Base-by-base conservation (phyloP, 805 yeast species). In the Schizosaccharomyces japonicus region DNA sequence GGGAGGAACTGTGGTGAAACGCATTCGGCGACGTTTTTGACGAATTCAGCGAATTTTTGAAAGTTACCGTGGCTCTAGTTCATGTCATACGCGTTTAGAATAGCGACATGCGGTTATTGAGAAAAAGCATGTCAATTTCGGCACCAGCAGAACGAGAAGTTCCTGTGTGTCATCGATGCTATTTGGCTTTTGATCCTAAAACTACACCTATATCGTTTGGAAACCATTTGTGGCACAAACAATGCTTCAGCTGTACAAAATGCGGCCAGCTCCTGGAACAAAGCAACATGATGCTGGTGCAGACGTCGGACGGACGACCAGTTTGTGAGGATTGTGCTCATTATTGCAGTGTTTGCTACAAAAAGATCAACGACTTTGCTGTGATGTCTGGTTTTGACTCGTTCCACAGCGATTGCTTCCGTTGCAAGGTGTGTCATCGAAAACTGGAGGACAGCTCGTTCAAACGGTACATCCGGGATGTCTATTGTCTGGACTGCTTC, bases 311-410 rank as follows among this genome's bases (percentile, higher is more conserved):
- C 50, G 96, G 98, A 27, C 78, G 80, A 46, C 65, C 90, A 50
- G 82, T 87, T 11, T 87, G 98, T 60, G 74, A 82, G 39, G 78
- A 78, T 49, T 87, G 98, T 60, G 80, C 94, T n/a, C 92, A 87
- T 59, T 72, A 78, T 40, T 87, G 98, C 61, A 74, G 74, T 54
- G 74, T 76, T 50, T 87, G 98, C 66, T 72, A 75, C 45, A 78
- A 78, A 57, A 80, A 82, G 59, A 90, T 87, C 52, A 87, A 80
- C 54, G 95, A 87, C 60, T 68, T 83, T 66, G 96, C 98, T 11
- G 85, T 90, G 28, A 67, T 87, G 30, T 84, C 96, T 1, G 94
- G 95, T 25, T 42, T 45, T 15, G 92, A 90, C 54, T 87, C 96
- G 2, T 90, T 82, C 60, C 90, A 96, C 60, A 74, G 92, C 6